phyloP scores from a whole-genome alignment of 345 rosid genomes.

The Excoecaria cochinchinensis region DNA sequence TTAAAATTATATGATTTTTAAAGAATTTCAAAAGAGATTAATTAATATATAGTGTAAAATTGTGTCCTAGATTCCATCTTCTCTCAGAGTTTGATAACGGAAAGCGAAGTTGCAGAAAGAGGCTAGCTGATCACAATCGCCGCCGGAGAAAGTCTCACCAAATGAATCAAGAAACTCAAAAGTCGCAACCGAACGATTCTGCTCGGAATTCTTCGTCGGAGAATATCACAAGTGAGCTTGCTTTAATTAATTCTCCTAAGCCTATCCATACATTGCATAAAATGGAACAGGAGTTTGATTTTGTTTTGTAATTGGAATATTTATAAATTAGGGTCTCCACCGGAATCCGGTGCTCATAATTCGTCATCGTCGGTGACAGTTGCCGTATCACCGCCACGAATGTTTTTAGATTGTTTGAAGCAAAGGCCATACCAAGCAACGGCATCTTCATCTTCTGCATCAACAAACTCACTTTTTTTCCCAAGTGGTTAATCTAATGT shows the following conservation, averaged over 20 bases:
- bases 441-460: slow-evolving; percentile 53
- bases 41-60: background rate
- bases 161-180: slow-evolving; percentile 40
- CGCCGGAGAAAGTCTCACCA: slow-evolving; percentile 80
- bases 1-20: background rate
- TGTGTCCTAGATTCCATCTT: slow-evolving; percentile 66
- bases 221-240: slow-evolving; percentile 36
- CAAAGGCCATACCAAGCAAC: slow-evolving; percentile 51
- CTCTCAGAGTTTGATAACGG: slow-evolving; percentile 95
- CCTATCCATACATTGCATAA: background rate
- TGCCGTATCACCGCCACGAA: slow-evolving; percentile 64
- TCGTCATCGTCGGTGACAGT: slow-evolving; percentile 59
- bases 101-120: slow-evolving; percentile 92
- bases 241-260: background rate
- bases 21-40: background rate
- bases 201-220: slow-evolving; percentile 40
- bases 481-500: slow-evolving; percentile 38
- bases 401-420: slow-evolving; percentile 78
- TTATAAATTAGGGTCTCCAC: slow-evolving; percentile 45
- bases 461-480: slow-evolving; percentile 71
- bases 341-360: slow-evolving; percentile 52
- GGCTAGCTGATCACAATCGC: slow-evolving; percentile 96
- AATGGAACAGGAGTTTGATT: background rate
- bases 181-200: slow-evolving; percentile 30
- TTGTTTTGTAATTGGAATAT: background rate